Percentiles rank a stretch among this genome's conserved stretches.
These are phyloP conservation scores for Beverwykella pulmonaria DNA, from an alignment of 495 filamentous ascomycete genomes.

Conservation along the genomic window DNA sequence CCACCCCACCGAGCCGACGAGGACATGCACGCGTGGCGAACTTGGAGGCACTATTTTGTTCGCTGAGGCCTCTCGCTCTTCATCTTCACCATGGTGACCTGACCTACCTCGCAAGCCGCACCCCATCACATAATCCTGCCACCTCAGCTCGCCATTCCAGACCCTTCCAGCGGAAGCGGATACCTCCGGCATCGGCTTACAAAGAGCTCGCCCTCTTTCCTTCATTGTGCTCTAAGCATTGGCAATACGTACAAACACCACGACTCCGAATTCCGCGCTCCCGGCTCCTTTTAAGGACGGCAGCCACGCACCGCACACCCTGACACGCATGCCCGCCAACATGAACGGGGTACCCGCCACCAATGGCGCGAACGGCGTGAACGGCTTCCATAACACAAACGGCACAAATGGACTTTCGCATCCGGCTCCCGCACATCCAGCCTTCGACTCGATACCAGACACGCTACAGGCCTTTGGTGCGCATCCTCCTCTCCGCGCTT, in stretches of 20 bases:
- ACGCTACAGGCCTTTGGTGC: slow-evolving; percentile 81
- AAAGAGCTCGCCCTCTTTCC: slow-evolving; percentile 4
- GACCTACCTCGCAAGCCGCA: background rate
- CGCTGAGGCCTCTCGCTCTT: background rate
- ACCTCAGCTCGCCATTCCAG: background rate
- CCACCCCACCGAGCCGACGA: background rate
- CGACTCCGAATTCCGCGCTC: background rate
- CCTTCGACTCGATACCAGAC: slow-evolving; percentile 86
- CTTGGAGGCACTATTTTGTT: too few species aligned
- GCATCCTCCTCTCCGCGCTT: slow-evolving; percentile 39
- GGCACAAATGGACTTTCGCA: slow-evolving; percentile 14
- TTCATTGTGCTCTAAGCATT: slow-evolving; percentile 31
- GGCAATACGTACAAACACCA: slow-evolving; percentile 5
- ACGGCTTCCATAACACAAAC: slow-evolving; percentile 10
- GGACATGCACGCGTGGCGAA: too few species aligned
- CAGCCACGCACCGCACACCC: background rate
- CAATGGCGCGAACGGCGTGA: slow-evolving; percentile 27
- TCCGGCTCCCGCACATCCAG: slow-evolving; percentile 28
- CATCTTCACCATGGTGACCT: background rate
- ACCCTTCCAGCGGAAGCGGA: background rate
- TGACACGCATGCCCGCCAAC: background rate
- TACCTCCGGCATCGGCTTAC: slow-evolving; percentile 34
- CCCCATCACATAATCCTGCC: background rate
- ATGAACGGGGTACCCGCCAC: background rate
- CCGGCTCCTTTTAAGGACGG: background rate